Base-by-base conservation (phyloP, 2,329 filamentous ascomycete species). In the Podosphaera fusca region DNA sequence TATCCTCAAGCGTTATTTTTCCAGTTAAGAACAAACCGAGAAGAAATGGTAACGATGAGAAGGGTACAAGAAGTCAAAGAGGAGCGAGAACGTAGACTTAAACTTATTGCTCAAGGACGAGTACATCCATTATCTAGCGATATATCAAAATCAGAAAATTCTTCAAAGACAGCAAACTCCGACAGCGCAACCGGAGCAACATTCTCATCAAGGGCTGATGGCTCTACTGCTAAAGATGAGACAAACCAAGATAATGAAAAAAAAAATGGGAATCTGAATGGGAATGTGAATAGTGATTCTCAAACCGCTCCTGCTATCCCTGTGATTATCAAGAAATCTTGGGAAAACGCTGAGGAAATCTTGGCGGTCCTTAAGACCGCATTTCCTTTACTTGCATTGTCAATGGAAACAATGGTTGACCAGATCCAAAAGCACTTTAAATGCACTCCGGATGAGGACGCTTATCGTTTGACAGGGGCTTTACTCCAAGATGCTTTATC, bases 371-470 rank as follows among this genome's bases (percentile, higher is more conserved):
- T 98, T 56, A 96, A 98, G 75, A 96, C 92, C 5, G 89, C 90
- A 0, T 98, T 96, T 74, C 92, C 92, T 31, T 76, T 99, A 21
- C 78, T 99, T 63, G 92, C 94, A 8, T 74, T 96, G 49, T 95
- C 90, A 0, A 96, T 99, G 92, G 92, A 99, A 72, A 95, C 90
- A 0, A 98, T 96, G 88, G 89, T 96, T 35, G 92, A 98, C 67
- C 90, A 96, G 70, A 95, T 98, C 59, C 85, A 92, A 69, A 96
- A 96, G 74, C 85, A 96, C 70, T 98, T 98, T 78, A 98, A 98
- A 72, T 96, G 92, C 65, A 90, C 90, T 12, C 90, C 90, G 0
- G 92, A 99, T 65, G 92, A 99, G 69, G 92, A 99, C 72, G 94
- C 92, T 1, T 96, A 96, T 70, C 80, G 92, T 55, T 76, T 99